phyloP scores from a whole-genome alignment of 2,329 filamentous ascomycete genomes.

The Neofusicoccum umdonicola region DNA sequence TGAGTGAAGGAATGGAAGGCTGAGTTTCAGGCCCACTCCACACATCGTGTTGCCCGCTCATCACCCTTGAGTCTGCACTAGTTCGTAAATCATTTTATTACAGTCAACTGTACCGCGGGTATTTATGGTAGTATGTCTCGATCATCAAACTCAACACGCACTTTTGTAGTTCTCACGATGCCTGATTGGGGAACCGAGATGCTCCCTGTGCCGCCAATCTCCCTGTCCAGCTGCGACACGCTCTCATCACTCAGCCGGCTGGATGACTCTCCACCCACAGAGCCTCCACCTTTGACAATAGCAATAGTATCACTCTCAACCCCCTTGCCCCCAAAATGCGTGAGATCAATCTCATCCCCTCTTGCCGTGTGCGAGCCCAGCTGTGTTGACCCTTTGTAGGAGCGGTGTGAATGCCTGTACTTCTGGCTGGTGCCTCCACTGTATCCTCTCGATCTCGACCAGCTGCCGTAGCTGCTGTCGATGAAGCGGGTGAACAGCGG shows the following conservation, averaged over 20 bases:
- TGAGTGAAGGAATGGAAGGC: no score
- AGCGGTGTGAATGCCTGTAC: background rate
- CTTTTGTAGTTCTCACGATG: slow-evolving; percentile 12
- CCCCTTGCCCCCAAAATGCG: background rate
- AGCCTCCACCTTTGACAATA: background rate
- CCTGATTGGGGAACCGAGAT: background rate
- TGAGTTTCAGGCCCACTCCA: no score
- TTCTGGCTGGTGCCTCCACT: background rate
- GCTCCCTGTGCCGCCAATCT: background rate
- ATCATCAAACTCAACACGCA: background rate
- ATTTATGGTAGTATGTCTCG: no score
- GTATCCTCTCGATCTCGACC: slow-evolving; percentile 14
- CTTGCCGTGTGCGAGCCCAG: background rate
- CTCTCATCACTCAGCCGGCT: background rate
- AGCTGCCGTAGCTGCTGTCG: slow-evolving; percentile 30
- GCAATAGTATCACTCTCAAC: background rate
- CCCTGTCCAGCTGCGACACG: background rate
- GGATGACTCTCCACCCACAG: background rate
- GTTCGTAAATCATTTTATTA: no score
- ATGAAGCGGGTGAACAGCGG: slow-evolving; percentile 41
- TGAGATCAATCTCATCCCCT: background rate
- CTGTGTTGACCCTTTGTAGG: background rate
- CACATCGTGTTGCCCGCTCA: no score
- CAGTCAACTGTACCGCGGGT: no score
- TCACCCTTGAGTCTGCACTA: no score